These are phyloP conservation scores for Amylocystis lapponica DNA, from an alignment of 768 basidiomycete genomes.

Conservation along the genomic window DNA sequence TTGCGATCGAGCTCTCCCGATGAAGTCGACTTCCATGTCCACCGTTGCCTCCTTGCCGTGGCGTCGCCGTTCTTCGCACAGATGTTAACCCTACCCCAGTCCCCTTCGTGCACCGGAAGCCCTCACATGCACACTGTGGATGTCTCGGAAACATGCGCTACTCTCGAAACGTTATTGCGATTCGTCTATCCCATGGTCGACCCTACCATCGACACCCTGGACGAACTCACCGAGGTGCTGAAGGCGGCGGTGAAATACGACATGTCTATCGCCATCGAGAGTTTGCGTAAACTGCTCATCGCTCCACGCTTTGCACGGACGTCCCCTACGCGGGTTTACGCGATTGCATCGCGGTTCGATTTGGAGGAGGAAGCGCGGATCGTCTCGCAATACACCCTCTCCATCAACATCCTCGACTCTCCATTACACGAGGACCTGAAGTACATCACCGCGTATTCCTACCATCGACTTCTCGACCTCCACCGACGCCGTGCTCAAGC, in stretches of 20 bases:
- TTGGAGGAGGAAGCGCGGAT: conserved; percentile 56
- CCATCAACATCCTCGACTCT: conserved; percentile 46
- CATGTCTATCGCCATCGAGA: conserved; percentile 37
- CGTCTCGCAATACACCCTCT: conserved; percentile 56
- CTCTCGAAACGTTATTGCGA: conserved; percentile 47
- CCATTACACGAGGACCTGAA: conserved; percentile 58
- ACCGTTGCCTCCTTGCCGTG: conserved; percentile 53
- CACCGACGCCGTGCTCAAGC: conserved; percentile 48
- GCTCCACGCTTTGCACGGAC: conserved; percentile 41
- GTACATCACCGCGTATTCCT: conserved; percentile 62
- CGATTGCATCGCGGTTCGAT: conserved; percentile 61
- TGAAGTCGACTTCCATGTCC: conserved; percentile 50
- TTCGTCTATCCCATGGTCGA: conserved; percentile 59
- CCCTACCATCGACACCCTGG: conserved; percentile 45
- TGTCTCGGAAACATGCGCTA: conserved; percentile 43
- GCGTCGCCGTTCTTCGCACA: conserved; percentile 66
- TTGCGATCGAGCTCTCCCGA: conserved; percentile 37
- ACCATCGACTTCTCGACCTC: conserved; percentile 56
- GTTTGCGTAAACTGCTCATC: conserved; percentile 48
- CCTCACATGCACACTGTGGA: conserved; percentile 40
- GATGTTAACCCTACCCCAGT: conserved; percentile 64
- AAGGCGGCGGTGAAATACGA: conserved; percentile 62
- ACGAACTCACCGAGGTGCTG: conserved; percentile 47
- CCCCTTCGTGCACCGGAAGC: conserved; percentile 14
- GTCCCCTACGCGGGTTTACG: conserved; percentile 59